These are phyloP conservation scores for Sporisorium scitamineum DNA, from an alignment of 1,284 basidiomycete genomes.

Conservation along the genomic window DNA sequence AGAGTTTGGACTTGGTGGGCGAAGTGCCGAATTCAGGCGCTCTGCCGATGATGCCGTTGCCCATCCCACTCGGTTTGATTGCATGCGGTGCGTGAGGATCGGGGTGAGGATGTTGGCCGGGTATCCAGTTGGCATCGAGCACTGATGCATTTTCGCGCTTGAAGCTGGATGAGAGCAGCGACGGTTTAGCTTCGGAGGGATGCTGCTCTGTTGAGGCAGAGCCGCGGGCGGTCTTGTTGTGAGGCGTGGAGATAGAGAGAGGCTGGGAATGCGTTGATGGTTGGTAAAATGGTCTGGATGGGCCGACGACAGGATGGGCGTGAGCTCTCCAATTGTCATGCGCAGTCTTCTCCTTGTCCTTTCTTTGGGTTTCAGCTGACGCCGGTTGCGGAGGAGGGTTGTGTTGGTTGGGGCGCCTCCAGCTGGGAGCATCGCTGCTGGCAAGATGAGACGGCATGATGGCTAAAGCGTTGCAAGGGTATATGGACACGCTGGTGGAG, in stretches of 20 bases:
- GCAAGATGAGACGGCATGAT: slow-evolving; percentile 23
- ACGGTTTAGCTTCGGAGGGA: slow-evolving; percentile 1
- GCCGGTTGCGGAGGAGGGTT: slow-evolving; percentile 20
- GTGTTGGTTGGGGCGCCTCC: slow-evolving; percentile 24
- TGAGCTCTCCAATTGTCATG: slow-evolving; percentile 40
- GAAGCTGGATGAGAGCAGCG: slow-evolving; percentile 39
- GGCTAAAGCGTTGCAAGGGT: background rate
- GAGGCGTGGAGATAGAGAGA: slow-evolving; percentile 14
- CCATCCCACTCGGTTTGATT: slow-evolving; percentile 48
- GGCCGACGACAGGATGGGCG: slow-evolving; percentile 28
- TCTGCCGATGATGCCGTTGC: slow-evolving; percentile 43
- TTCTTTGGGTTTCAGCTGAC: slow-evolving; percentile 10
- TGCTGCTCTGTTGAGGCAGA: background rate
- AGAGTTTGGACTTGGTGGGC: slow-evolving; percentile 19
- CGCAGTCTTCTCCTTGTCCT: slow-evolving; percentile 16
- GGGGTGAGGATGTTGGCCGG: slow-evolving; percentile 35
- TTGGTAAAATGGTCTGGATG: slow-evolving; percentile 2
- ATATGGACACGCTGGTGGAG: background rate
- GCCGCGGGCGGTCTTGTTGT: background rate
- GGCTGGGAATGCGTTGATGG: slow-evolving; percentile 18
- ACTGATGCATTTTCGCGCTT: slow-evolving; percentile 17
- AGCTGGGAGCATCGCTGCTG: slow-evolving; percentile 36
- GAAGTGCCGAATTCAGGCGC: slow-evolving; percentile 44
- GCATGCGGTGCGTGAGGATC: slow-evolving; percentile 24
- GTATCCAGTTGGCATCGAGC: slow-evolving; percentile 24